Evolutionary conservation across 1,139 yeast species (phyloP), one percentile per base, ranked within the genome.

Genomic region (Meyerozyma sp.): DNA sequence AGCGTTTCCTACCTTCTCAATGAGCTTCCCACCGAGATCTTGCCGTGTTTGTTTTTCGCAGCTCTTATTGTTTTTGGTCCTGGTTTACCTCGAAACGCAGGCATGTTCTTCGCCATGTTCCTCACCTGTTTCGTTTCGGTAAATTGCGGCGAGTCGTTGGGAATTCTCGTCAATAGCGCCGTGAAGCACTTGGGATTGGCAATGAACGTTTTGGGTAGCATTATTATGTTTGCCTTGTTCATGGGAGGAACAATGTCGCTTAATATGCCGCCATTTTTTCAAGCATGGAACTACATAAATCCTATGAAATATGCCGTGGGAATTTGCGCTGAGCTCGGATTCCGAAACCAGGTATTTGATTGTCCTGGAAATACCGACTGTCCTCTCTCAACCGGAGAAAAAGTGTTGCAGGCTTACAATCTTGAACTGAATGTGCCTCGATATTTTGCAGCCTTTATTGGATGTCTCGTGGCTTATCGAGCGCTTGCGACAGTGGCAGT

Each of bases 241-340:
- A 59, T 59, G 63, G 63, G 59, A 3, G 64, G 64, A 2, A 58
- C 64, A 32, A 60, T 60, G 64, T 57, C 63, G 23, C 48, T 58
- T 39, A 53, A 56, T 26, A 58, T 58, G 62, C 64, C 63, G 2
- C 45, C 46, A 13, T 57, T 60, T 30, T 58, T 60, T 51, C 46
- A 49, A 42, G 63, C 54, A 2, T 50, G 57, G 49, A 60, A 60
- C 47, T 60, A 54, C 41, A 50, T 60, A 40, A 54, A 50, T 40
- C 63, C 63, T 6, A 42, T 57, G 47, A 59, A 58, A 48, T 60
- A 59, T 38, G 60, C 55, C 5, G 61, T 58, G 36, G 59, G 57
- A 2, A 51, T 59, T 11, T 61, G 69, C 52, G 71, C 73, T 11
- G 66, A 66, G 46, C 52, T 71, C 43, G 72, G 68, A 10, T 66